Conservation (phyloP, 2,329 filamentous ascomycete species). For the Botryosphaeria dothidea region DNA sequence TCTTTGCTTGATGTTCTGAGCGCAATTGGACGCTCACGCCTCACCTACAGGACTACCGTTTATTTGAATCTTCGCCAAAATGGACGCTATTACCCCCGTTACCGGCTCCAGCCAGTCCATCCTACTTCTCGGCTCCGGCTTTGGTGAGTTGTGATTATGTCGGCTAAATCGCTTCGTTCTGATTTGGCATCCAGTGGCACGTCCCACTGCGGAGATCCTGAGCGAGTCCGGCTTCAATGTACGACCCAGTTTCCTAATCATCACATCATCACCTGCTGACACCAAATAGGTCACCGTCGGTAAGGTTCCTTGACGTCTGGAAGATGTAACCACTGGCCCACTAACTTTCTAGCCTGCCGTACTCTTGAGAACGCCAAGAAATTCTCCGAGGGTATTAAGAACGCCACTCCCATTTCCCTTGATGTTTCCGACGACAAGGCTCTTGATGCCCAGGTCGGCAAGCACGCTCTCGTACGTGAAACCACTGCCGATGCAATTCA, state of each 20-base stretch:
- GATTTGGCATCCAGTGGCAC: constrained; percentile 39
- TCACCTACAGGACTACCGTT: background rate
- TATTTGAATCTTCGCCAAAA: constrained; percentile 8
- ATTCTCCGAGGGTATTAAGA: constrained; percentile 68
- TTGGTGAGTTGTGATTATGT: constrained; percentile 26
- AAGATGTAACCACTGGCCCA: background rate
- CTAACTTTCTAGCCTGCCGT: constrained; percentile 65
- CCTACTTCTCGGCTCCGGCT: constrained; percentile 41
- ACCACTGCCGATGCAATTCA: background rate
- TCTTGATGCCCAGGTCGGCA: constrained; percentile 76
- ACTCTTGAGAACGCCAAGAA: constrained; percentile 76
- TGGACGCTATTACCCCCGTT: constrained; percentile 6
- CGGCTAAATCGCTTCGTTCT: background rate
- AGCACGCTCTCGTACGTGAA: constrained; percentile 67
- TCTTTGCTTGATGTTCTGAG: background rate
- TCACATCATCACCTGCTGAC: background rate
- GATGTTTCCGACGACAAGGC: constrained; percentile 77
- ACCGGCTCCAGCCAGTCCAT: constrained; percentile 30
- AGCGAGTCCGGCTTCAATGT: constrained; percentile 58
- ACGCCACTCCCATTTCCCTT: constrained; percentile 75
- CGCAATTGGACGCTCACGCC: constrained; percentile 10
- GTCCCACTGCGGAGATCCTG: constrained; percentile 61
- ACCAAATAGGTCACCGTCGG: constrained; percentile 48
- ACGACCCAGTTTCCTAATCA: background rate
- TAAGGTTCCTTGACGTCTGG: constrained; percentile 31